Evolutionary conservation across 805 yeast species (phyloP), one percentile per base, ranked within the genome.

Genomic region (Lipomyces starkeyi): DNA sequence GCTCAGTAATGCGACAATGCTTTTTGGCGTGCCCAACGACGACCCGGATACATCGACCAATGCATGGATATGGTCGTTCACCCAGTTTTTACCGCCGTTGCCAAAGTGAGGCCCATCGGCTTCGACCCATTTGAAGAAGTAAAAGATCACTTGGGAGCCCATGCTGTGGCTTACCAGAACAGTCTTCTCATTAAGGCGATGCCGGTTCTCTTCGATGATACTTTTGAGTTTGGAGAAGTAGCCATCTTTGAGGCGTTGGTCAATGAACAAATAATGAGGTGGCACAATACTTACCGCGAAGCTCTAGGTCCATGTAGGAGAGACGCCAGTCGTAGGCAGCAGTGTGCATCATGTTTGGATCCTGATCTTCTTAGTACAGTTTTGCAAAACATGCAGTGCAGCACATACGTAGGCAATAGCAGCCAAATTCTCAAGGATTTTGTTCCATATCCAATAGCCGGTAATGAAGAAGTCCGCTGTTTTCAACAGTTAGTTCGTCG

Each of bases 371-470:
- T 43, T n/a, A 43, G 49, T 8, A 43, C 22, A 43, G 9, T n/a
- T n/a, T n/a, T 2, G 43, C 43, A 17, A 11, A 43, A n/a, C 49
- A 17, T 11, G 13, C 9, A 17, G 20, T n/a, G 49, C 22, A 8
- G 22, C 22, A 17, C 34, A 1, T 25, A 53, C 56, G 79, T 95
- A 95, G 0, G 98, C 97, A 69, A 95, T 86, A 0, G 91, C 98
- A 2, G 97, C 97, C 72, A 95, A 81, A 75, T 95, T 95, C 78
- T 94, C 97, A n/a, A 95, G 82, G 62, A 95, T 86, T 77, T 95
- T 95, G 77, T 91, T 92, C 99, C 99, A 95, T 74, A 95, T 91
- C 99, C 99, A 95, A 78, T 95, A 95, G 0, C 99, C 99, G 20
- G 98, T 91, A 78, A 95, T 88, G 75, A 95, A 95, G 79, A 92